phyloP scores from a whole-genome alignment of 768 basidiomycete genomes.

The Sarcodon sp. region DNA sequence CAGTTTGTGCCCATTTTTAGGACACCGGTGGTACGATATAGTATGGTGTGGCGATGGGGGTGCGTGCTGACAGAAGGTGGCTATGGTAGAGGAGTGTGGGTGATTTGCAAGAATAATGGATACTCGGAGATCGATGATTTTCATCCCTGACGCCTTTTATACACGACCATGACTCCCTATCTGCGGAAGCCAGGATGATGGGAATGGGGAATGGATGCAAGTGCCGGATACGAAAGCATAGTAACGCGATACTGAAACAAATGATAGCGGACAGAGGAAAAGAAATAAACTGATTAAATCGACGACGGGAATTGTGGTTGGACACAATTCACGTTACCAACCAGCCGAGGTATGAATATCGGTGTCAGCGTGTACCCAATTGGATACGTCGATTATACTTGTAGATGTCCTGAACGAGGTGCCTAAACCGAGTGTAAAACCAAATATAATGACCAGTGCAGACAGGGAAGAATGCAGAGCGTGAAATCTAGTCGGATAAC shows the following conservation, averaged over 20 bases:
- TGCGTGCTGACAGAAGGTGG: neutral
- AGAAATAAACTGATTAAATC: neutral
- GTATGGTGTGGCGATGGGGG: neutral
- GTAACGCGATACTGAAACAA: neutral
- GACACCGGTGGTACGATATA: neutral
- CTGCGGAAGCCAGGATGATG: neutral
- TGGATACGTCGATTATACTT: neutral
- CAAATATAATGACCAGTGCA: neutral
- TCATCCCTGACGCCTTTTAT: neutral
- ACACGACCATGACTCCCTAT: neutral
- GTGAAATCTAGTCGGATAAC: slow-evolving; percentile 13
- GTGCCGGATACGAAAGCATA: neutral
- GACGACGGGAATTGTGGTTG: neutral
- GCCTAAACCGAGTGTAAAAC: slow-evolving; percentile 19
- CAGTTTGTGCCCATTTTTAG: neutral
- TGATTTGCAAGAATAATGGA: neutral
- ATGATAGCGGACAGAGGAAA: neutral
- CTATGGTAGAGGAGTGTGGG: neutral
- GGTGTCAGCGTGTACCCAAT: slow-evolving; percentile 14
- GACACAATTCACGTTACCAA: slow-evolving; percentile 10
- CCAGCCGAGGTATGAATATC: slow-evolving; percentile 35
- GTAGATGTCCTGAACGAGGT: slow-evolving; percentile 25
- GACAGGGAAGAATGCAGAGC: slow-evolving; percentile 9
- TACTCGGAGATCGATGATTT: neutral
- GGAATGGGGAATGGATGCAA: neutral